Evolutionary conservation across 208 protist species (phyloP), one percentile per base, ranked within the genome.

Genomic region (Crithidia brevicula): DNA sequence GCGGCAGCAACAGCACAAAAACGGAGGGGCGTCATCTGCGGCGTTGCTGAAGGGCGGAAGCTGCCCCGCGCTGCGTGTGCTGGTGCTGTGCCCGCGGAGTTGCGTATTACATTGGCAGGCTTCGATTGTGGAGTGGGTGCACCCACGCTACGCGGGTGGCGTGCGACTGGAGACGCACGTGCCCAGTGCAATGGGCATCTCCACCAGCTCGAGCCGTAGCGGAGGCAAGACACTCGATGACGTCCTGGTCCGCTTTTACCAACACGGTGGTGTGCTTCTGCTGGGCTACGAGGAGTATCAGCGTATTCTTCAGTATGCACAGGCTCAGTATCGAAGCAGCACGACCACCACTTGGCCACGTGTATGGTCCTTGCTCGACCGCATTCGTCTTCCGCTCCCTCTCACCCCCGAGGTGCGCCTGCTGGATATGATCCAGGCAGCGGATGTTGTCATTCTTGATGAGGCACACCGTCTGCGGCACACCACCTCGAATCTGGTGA

Each of bases 251-350:
- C 27, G 46, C 3, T 94, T 83, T 53, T 83, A 96, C 58, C 72
- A 53, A 8, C 34, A 80, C 27, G 92, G 92, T 5, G 92, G 92
- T 11, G 54, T 96, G 52, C 79, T 95, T 13, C 18, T 95, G 31
- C 49, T 95, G 13, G 88, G 90, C 31, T 97, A 97, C 60, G 92
- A 97, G 68, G 86, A 94, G 75, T 95, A 91, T 58, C 69, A 85
- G 30, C 67, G 75, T 10, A 30, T 91, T 6, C 40, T 82, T 11
- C 50, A 71, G 16, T 74, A 74, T 46, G 58, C 63, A 3, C 61
- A 67, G 38, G 45, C 67, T 18, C 28, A 56, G 50, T 31, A 51
- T 49, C 50, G 60, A 22, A 70, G 36, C 59, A 51, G 49, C 58
- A 16, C 47, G 25, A 11, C 46, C 25, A 49, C 42, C n/a, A 64